A percentile compares a stretch with the other conserved stretches of the same genome.
phyloP scores from a whole-genome alignment of 495 filamentous ascomycete genomes.

The Lophiostoma macrostomum region DNA sequence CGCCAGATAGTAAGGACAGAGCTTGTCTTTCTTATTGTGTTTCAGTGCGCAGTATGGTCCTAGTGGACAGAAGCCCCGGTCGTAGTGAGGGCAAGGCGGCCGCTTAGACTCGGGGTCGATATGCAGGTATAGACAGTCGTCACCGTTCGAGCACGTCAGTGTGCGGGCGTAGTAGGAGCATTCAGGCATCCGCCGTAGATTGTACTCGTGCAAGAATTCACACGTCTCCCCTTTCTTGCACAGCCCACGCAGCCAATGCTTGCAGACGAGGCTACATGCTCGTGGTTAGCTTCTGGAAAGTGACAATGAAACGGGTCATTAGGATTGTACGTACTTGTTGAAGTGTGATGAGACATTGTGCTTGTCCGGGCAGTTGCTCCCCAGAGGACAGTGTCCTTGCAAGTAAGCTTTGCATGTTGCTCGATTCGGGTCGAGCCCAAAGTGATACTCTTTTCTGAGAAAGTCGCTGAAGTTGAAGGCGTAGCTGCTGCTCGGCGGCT shows the following conservation, averaged over 20 bases:
- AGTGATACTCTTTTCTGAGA: constrained; percentile 57
- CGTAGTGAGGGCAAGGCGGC: constrained; percentile 89
- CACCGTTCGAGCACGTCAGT: constrained; percentile 90
- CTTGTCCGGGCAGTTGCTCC: constrained; percentile 65
- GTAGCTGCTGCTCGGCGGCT: constrained; percentile 23
- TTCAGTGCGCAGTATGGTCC: constrained; percentile 82
- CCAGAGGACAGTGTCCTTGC: constrained; percentile 74
- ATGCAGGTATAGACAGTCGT: constrained; percentile 95
- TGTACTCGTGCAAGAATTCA: constrained; percentile 98
- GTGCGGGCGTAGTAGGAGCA: constrained; percentile 75
- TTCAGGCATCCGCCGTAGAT: constrained; percentile 95
- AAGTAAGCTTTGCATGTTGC: constrained; percentile 79
- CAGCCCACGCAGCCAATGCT: constrained; percentile 95
- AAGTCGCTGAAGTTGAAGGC: constrained; percentile 44
- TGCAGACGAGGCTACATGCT: constrained; percentile 73
- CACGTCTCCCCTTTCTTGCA: constrained; percentile 96
- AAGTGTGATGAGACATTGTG: constrained; percentile 40
- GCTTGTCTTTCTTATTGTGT: constrained; percentile 65
- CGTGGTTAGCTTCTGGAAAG: constrained; percentile 11
- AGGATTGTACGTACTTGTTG: constrained; percentile 36
- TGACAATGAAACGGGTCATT: neutral
- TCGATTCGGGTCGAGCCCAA: constrained; percentile 68
- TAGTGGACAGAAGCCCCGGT: constrained; percentile 89
- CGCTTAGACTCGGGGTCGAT: constrained; percentile 70
- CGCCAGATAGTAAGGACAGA: constrained; percentile 85